Conservation (phyloP, 1,284 basidiomycete genomes). For the Tilletiopsis washingtonensis region DNA sequence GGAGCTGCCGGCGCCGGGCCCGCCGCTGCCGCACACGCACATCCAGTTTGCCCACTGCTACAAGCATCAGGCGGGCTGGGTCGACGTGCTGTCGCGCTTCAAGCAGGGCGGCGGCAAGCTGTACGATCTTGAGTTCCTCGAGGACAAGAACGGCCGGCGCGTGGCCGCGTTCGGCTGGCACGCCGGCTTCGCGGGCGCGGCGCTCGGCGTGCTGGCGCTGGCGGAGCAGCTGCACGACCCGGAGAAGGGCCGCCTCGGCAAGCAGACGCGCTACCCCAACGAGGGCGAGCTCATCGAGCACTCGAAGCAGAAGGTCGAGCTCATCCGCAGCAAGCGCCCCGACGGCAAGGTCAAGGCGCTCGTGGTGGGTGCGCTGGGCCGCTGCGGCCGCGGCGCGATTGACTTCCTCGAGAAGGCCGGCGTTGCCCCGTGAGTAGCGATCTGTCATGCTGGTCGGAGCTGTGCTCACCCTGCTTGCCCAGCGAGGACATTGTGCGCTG, state of each 20-base stretch:
- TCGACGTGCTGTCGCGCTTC: slow-evolving; percentile 78
- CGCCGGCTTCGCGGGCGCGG: slow-evolving; percentile 95
- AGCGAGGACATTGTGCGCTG: slow-evolving; percentile 89
- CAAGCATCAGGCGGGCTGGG: slow-evolving; percentile 93
- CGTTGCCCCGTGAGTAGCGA: slow-evolving; percentile 48
- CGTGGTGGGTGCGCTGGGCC: slow-evolving; percentile 89
- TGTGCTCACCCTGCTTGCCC: not conserved
- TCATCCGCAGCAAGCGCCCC: slow-evolving; percentile 54
- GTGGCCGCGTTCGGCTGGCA: slow-evolving; percentile 99
- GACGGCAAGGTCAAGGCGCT: slow-evolving; percentile 67
- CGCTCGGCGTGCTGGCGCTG: slow-evolving; percentile 80
- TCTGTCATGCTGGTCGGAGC: no score
- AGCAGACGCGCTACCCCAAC: slow-evolving; percentile 69
- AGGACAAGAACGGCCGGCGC: slow-evolving; percentile 71
- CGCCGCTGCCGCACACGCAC: slow-evolving; percentile 59
- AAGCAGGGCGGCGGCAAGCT: slow-evolving; percentile 74
- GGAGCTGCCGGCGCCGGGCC: slow-evolving; percentile 63
- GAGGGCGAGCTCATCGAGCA: slow-evolving; percentile 41
- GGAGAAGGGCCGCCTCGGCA: slow-evolving; percentile 51
- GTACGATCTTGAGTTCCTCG: slow-evolving; percentile 95
- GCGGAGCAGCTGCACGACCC: slow-evolving; percentile 51
- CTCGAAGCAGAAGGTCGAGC: slow-evolving; percentile 56
- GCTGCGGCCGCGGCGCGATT: slow-evolving; percentile 93
- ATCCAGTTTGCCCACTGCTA: slow-evolving; percentile 99
- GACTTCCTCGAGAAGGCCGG: slow-evolving; percentile 92